phyloP scores from a whole-genome alignment of 495 filamentous ascomycete species.

The Acidomyces sp. region DNA sequence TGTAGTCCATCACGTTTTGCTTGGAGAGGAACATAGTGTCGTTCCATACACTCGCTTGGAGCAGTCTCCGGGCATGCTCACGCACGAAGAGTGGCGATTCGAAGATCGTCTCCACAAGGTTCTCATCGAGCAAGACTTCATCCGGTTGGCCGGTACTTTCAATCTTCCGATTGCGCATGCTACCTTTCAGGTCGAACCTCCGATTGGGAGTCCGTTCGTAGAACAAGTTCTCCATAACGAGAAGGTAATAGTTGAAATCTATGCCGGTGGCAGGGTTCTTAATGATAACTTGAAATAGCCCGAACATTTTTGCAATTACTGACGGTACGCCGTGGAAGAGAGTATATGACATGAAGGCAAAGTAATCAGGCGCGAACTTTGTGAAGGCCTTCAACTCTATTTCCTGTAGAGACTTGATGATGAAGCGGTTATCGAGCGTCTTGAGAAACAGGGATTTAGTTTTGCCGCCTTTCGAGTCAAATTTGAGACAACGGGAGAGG shows the following conservation, averaged over 20 bases:
- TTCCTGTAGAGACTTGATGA: slow-evolving; percentile 76
- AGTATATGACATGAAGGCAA: slow-evolving; percentile 89
- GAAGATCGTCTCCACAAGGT: slow-evolving; percentile 99
- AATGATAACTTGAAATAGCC: slow-evolving; percentile 94
- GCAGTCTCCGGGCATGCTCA: slow-evolving; percentile 80
- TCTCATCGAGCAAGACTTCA: slow-evolving; percentile 93
- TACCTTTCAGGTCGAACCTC: slow-evolving; percentile 95
- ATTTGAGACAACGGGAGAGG: slow-evolving; percentile 86
- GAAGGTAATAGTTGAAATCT: slow-evolving; percentile 87
- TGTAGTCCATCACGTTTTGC: slow-evolving; percentile 98
- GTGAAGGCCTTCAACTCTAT: slow-evolving; percentile 90
- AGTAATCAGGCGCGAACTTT: slow-evolving; percentile 90
- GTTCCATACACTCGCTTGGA: slow-evolving; percentile 80
- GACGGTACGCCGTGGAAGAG: slow-evolving; percentile 93
- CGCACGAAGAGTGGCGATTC: slow-evolving; percentile 88
- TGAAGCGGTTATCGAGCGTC: slow-evolving; percentile 86
- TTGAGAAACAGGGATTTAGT: slow-evolving; percentile 97
- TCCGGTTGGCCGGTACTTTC: slow-evolving; percentile 88
- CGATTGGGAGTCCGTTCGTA: slow-evolving; percentile 75
- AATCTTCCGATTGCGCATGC: slow-evolving; percentile 95
- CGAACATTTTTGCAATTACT: slow-evolving; percentile 98
- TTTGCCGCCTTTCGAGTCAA: slow-evolving; percentile 97
- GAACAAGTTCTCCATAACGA: slow-evolving; percentile 98
- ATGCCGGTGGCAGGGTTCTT: slow-evolving; percentile 84
- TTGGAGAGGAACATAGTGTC: slow-evolving; percentile 86